Evolutionary conservation across 257 asterid genomes (phyloP).

Genomic region (Solanum peruvianum): DNA sequence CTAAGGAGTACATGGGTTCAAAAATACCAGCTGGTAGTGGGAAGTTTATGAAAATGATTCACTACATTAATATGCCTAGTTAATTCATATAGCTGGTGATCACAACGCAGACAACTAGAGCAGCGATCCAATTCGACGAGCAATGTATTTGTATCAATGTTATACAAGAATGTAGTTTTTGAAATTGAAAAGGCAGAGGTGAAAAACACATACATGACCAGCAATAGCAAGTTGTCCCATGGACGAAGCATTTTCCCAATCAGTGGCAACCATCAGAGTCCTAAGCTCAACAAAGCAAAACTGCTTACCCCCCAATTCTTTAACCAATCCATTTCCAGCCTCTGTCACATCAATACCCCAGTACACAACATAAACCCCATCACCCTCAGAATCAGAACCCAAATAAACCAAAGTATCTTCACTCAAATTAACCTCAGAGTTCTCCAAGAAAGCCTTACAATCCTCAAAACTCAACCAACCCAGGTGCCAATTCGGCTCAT

Average conservation of each 20-base stretch:
- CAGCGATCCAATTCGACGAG: not conserved
- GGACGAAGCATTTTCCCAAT: slow-evolving; percentile 66
- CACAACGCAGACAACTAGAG: not conserved
- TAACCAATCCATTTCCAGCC: slow-evolving; percentile 38
- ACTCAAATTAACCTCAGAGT: slow-evolving; percentile 38
- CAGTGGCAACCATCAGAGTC: slow-evolving; percentile 97
- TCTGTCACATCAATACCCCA: slow-evolving; percentile 92
- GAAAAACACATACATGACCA: slow-evolving; percentile 48
- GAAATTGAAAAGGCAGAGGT: not conserved
- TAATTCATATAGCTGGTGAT: not conserved
- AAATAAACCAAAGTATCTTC: slow-evolving; percentile 70
- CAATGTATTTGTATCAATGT: not conserved
- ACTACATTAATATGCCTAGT: not conserved
- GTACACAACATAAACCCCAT: slow-evolving; percentile 33
- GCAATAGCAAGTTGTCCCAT: slow-evolving; percentile 90
- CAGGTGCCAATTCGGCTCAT: slow-evolving; percentile 55
- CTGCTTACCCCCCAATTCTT: slow-evolving; percentile 44
- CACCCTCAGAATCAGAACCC: slow-evolving; percentile 55
- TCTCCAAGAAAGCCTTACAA: slow-evolving; percentile 51
- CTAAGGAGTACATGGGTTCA: not conserved
- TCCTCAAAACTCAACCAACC: slow-evolving; percentile 77
- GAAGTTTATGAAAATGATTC: not conserved
- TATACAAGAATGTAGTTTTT: not conserved
- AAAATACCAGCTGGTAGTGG: not conserved
- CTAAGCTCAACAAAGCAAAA: slow-evolving; percentile 85